Evolutionary conservation across 2,329 filamentous ascomycete genomes (phyloP), one percentile per base, ranked within the genome.

Genomic region (Plenodomus tracheiphilus): DNA sequence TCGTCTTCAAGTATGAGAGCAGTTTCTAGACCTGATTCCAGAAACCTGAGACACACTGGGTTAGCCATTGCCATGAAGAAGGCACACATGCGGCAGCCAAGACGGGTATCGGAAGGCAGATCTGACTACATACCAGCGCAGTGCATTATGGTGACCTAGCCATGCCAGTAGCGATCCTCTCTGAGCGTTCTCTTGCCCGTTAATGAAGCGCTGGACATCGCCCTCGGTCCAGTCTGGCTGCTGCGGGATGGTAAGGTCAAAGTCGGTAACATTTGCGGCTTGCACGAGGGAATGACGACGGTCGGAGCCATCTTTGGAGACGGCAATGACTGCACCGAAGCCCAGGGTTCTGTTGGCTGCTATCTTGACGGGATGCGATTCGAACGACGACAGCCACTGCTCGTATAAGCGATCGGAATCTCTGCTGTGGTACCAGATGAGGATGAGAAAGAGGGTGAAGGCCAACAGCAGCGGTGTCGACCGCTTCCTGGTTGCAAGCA

Each of bases 1-100:
- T 77, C 75, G 58, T 77, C 75, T 64, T 77, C 75, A 36, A 77
- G 65, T 19, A 77, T 73, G 22, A 77, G 65, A 2, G 70, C 73
- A 1, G 74, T 75, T 47, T 75, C 72, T 8, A 71, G 65, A 35
- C 66, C 69, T 38, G 72, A 75, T 15, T 69, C 61, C n/a, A 77
- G 62, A 56, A 77, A 77, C 68, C 71, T 75, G 48, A 13, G 9
- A 22, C n/a, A 48, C 6, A 34, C 32, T 41, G 39, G n/a, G 47
- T 32, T 19, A 47, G 47, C 40, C 21, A 39, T 36, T 42, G 51
- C 53, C 47, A 46, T 51, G 48, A 20, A 11, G 40, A 42, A 22
- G 39, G 42, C 48, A 32, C 6, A 32, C 6, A 32, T 11, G 28
- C 28, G 7, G 28, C 11, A 32, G 56, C 57, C 48, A 53, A 57